Percentiles rank a stretch among this genome's conserved stretches.
phyloP scores from a whole-genome alignment of 495 filamentous ascomycete genomes.

The Hapsidospora chrysogenum region DNA sequence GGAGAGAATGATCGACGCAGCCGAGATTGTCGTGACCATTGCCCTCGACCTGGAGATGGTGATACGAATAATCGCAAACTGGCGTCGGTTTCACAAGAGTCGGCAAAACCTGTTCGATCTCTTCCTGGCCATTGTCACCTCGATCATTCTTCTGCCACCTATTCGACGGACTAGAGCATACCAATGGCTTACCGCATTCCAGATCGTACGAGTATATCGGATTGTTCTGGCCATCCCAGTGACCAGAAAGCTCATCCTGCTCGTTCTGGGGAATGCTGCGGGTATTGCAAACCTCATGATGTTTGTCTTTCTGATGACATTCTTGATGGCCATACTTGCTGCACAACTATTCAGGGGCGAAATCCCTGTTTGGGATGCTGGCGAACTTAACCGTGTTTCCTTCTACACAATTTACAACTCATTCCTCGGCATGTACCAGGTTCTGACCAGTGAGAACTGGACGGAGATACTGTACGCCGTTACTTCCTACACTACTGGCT shows the following conservation, averaged over 20 bases:
- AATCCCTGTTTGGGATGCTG: conserved; percentile 42
- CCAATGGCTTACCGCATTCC: conserved; percentile 82
- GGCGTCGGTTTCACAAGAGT: conserved; percentile 58
- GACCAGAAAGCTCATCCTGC: conserved; percentile 65
- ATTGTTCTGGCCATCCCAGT: conserved; percentile 80
- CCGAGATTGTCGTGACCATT: conserved; percentile 64
- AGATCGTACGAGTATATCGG: conserved; percentile 82
- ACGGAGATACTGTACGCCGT: conserved; percentile 72
- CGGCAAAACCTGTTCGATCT: conserved; percentile 68
- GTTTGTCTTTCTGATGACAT: conserved; percentile 92
- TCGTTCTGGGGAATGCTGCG: conserved; percentile 80
- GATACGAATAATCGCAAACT: conserved; percentile 60
- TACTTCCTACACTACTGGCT: conserved; percentile 43
- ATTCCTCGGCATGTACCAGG: conserved; percentile 95
- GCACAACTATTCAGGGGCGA: conserved; percentile 85
- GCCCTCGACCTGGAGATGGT: conserved; percentile 71
- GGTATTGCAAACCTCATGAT: conserved; percentile 90
- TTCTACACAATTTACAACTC: conserved; percentile 89
- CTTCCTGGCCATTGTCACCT: conserved; percentile 59
- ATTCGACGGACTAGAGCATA: conserved; percentile 66
- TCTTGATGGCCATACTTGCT: conserved; percentile 84
- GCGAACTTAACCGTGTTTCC: conserved; percentile 42
- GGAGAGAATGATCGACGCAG: conserved; percentile 32
- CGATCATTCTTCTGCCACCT: conserved; percentile 69
- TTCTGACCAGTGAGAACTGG: conserved; percentile 97